A percentile compares a stretch with the other conserved stretches of the same genome.
These are phyloP conservation scores for Penicillium vulpinum DNA, from an alignment of 2,329 filamentous ascomycete genomes.

Conservation along the genomic window DNA sequence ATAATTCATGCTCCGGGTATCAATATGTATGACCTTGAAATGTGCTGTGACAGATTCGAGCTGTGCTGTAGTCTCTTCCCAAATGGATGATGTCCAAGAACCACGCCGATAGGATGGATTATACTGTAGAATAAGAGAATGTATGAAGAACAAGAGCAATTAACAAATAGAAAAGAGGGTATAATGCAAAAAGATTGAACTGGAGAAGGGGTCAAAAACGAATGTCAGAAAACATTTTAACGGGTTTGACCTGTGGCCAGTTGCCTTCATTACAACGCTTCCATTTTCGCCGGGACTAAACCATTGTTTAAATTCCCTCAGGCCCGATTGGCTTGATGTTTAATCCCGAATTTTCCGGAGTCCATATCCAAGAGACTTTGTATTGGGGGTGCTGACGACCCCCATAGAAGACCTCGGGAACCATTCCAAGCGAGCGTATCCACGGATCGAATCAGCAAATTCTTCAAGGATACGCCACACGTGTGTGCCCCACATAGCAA, in stretches of 20 bases:
- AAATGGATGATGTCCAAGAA: background rate
- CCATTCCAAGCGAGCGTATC: background rate
- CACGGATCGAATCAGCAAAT: conserved; percentile 1
- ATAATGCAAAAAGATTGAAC: background rate
- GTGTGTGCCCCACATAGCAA: background rate
- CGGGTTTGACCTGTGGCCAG: background rate
- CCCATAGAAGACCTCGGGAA: background rate
- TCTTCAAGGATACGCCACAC: background rate
- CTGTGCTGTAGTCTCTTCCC: background rate
- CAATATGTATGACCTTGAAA: background rate
- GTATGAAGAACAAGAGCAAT: background rate
- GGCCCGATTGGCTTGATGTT: background rate
- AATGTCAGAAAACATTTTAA: background rate
- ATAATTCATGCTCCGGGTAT: background rate
- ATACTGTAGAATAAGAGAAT: background rate
- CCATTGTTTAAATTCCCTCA: background rate
- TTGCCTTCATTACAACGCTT: background rate
- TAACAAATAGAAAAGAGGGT: background rate
- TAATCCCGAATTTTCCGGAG: no score
- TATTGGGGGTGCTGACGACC: no score
- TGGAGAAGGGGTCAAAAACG: background rate
- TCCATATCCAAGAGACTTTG: no score
- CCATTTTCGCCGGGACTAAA: background rate
- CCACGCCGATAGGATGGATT: background rate
- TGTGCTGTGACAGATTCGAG: background rate